Conservation (phyloP, 495 filamentous ascomycete genomes). For the Aspergillus coremiiformis region DNA sequence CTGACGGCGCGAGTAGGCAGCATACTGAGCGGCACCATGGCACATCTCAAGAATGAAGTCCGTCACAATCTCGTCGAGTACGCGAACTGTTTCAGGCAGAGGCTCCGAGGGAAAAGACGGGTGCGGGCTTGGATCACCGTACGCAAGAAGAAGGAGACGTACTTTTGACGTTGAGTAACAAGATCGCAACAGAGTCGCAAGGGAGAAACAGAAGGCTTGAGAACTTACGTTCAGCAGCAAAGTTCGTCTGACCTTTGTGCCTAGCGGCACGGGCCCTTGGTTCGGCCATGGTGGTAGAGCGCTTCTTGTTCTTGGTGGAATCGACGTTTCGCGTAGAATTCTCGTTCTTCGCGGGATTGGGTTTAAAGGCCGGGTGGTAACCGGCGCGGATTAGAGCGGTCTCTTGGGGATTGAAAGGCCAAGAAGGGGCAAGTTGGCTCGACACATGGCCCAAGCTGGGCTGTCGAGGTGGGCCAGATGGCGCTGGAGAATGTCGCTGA, state of each 20-base stretch:
- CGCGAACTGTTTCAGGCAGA: constrained; percentile 71
- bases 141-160: constrained; percentile 72
- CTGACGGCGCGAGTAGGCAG: constrained; percentile 72
- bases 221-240: constrained; percentile 66
- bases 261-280: constrained; percentile 69
- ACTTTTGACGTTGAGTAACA: constrained; percentile 42
- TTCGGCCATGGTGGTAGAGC: constrained; percentile 45
- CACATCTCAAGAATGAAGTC: constrained; percentile 85
- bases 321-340: not conserved
- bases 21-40: constrained; percentile 77
- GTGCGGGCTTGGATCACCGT: constrained; percentile 59
- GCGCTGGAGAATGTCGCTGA: not conserved
- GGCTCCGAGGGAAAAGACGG: constrained; percentile 44
- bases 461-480: not conserved
- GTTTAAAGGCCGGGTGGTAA: constrained; percentile 21
- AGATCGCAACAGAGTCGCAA: not conserved
- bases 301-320: constrained; percentile 6
- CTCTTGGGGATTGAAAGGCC: constrained; percentile 18
- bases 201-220: not conserved
- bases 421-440: constrained; percentile 10
- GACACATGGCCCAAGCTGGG: constrained; percentile 11
- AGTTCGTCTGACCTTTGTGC: constrained; percentile 86
- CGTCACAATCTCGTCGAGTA: constrained; percentile 89
- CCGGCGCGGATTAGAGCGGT: constrained; percentile 20
- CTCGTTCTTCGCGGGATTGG: not conserved